These are phyloP conservation scores for Canna indica DNA, from an alignment of 176 grass and related monocot species.

Conservation along the genomic window DNA sequence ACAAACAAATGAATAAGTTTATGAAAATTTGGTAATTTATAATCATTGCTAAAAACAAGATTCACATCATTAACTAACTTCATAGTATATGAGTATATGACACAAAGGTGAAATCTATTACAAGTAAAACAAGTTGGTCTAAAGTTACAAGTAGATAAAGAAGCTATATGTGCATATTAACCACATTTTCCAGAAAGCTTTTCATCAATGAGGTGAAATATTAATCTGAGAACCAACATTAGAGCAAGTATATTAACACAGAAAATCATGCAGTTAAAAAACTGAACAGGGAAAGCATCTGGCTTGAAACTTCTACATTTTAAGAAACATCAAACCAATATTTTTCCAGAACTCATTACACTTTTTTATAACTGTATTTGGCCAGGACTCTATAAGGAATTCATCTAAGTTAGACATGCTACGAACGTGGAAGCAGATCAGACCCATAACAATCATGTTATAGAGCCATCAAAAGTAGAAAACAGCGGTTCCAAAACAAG, in stretches of 20 bases:
- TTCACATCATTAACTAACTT: neutral
- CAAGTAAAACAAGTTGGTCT: neutral
- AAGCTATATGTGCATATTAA: neutral
- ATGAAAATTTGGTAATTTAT: neutral
- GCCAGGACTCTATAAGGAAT: neutral
- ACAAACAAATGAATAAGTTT: neutral
- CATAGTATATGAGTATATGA: neutral
- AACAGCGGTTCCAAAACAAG: too few species aligned
- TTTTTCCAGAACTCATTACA: neutral
- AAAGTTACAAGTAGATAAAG: neutral
- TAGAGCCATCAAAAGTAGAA: too few species aligned
- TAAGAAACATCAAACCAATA: neutral
- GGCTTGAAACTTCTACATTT: neutral
- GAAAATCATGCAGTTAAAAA: neutral
- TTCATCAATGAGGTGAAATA: too few species aligned
- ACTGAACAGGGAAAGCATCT: neutral
- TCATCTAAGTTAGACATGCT: neutral
- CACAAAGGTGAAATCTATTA: neutral
- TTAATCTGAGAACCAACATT: too few species aligned
- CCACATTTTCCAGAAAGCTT: too few species aligned
- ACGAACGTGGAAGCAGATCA: too few species aligned
- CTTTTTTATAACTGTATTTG: neutral
- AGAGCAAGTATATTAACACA: neutral
- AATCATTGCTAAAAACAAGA: neutral
- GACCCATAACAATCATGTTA: too few species aligned